Percentiles rank a stretch among this genome's conserved stretches.
Evolutionary conservation across 306 rosid genomes (phyloP).

Genomic region (Amphicarpaea edgeworthii): DNA sequence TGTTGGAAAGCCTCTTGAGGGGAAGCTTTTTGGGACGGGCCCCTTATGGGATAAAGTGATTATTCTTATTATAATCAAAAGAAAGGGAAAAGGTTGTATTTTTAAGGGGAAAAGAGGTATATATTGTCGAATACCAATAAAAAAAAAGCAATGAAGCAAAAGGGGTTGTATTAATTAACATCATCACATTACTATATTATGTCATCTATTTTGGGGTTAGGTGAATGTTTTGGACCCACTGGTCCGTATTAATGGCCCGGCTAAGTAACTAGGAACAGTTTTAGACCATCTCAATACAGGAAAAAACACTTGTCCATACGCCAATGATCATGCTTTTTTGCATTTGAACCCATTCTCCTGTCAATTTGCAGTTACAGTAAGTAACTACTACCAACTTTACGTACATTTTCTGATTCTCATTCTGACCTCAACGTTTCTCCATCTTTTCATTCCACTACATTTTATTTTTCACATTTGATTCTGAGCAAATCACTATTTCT

Average conservation of each 20-base stretch:
- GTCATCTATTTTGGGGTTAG: constrained; percentile 56
- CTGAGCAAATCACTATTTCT: too few relatives aligned
- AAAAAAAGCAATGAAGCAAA: constrained; percentile 4
- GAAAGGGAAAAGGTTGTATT: neutral
- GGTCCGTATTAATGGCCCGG: constrained; percentile 52
- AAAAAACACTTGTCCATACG: constrained; percentile 52
- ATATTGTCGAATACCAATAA: constrained; percentile 20
- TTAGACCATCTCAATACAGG: constrained; percentile 53
- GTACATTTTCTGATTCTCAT: constrained; percentile 36
- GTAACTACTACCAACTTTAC: constrained; percentile 43
- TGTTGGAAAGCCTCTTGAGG: constrained; percentile 61
- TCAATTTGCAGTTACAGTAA: constrained; percentile 50
- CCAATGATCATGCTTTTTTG: constrained; percentile 45
- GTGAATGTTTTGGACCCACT: constrained; percentile 67
- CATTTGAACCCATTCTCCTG: constrained; percentile 57
- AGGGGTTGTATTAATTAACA: constrained; percentile 8
- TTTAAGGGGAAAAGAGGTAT: neutral
- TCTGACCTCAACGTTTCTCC: neutral
- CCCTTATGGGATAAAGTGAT: constrained; percentile 51
- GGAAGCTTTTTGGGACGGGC: constrained; percentile 54
- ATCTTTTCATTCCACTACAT: neutral
- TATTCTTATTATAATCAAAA: constrained; percentile 38
- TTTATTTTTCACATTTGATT: too few relatives aligned
- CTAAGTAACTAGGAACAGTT: constrained; percentile 53
- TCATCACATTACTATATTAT: neutral